Conservation (phyloP, 345 rosid species). For the Aquilaria malaccensis region DNA sequence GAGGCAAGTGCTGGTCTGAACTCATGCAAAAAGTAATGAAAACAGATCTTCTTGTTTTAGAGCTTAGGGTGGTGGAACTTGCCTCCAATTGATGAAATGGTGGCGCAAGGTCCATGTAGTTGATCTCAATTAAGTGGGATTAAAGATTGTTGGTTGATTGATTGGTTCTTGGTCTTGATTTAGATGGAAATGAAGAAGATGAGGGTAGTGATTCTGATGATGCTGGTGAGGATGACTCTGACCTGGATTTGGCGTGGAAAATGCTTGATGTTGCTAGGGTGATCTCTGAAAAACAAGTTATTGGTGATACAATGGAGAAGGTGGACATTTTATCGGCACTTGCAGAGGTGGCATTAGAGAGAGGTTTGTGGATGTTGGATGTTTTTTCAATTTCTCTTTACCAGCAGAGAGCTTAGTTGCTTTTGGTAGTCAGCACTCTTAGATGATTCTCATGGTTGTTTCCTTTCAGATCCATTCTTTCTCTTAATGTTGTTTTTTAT, state of each 20-base stretch:
- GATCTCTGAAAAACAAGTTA: constrained; percentile 57
- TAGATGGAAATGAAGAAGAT: constrained; percentile 43
- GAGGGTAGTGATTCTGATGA: constrained; percentile 53
- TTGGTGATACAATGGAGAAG: constrained; percentile 63
- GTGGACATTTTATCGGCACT: constrained; percentile 76
- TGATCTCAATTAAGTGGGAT: too few relatives aligned
- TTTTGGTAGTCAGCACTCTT: neutral
- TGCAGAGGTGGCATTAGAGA: constrained; percentile 85
- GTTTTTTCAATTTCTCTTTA: neutral
- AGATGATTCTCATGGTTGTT: neutral
- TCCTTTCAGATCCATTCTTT: constrained; percentile 4
- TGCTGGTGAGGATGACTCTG: constrained; percentile 88
- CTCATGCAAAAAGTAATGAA: too few relatives aligned
- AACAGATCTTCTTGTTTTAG: too few relatives aligned
- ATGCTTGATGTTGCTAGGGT: constrained; percentile 91
- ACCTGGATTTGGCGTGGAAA: constrained; percentile 94
- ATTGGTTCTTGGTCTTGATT: too few relatives aligned
- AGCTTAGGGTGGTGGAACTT: too few relatives aligned
- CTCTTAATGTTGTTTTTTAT: constrained; percentile 3
- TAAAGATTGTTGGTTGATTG: too few relatives aligned
- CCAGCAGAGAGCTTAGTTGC: neutral
- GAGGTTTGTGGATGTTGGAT: constrained; percentile 39
- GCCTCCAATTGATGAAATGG: too few relatives aligned
- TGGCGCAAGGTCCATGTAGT: too few relatives aligned
- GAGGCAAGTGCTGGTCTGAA: too few relatives aligned